Evolutionary conservation across 1,284 basidiomycete genomes (phyloP), one percentile per base, ranked within the genome.

Genomic region (Golubevia sp.): DNA sequence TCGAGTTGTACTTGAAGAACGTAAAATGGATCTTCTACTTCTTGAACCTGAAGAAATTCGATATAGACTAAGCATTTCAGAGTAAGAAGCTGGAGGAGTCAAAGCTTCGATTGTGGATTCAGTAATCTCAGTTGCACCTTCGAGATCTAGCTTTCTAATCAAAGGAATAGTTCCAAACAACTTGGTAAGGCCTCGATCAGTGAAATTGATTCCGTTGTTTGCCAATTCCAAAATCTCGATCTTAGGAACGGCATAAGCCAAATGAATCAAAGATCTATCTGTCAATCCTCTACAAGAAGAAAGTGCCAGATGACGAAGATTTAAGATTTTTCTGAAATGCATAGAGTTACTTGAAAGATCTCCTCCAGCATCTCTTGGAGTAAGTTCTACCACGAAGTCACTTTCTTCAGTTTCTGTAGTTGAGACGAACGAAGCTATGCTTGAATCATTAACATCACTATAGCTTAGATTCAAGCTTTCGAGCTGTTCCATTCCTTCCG

Each of bases 171-270:
- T 91, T 52, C 85, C 84, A 44, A 97, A 84, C 20, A 97, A 86
- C 51, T 87, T 86, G n/a, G 92, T 85, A 7, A 97, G 84, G 2
- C 92, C 91, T 1, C 87, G 88, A 65, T 92, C 89, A 64, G 87
- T 87, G 64, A 93, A 79, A 53, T 88, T 88, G n/a, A 86, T 75
- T 2, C 91, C 90, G 50, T 93, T 89, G 5, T 90, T 89, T 0
- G 91, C 92, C 62, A 96, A 82, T 84, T 97, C 94, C 44, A 97
- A 85, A 58, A 89, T 88, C 77, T 92, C 90, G n/a, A 97, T 86
- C 56, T 86, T 80, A 0, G 94, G 93, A 5, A 94, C 86, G 8
- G 89, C 86, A 76, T 89, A 84, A 3, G 91, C 89, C 24, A 97
- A 86, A 73, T 91, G 88, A 4, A 88, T 86, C 74, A 92, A 90